Percentiles rank a stretch among this genome's conserved stretches.
Evolutionary conservation across 371 early-diverging fungal species (phyloP).

Genomic region (Rhizomucor pusillus): DNA sequence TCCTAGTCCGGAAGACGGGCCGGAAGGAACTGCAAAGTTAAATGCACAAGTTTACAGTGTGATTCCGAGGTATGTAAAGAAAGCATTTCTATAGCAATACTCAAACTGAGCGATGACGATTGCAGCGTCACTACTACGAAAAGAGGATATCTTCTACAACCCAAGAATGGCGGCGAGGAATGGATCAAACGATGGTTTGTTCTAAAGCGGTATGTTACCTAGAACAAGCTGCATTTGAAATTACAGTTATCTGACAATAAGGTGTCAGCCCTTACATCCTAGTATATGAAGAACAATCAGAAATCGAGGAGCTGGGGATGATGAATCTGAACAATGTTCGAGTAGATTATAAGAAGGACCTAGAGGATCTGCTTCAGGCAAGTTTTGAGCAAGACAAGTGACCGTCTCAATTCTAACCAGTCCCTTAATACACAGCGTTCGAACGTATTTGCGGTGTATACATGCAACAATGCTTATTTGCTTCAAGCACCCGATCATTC

Average conservation of each 20-base stretch:
- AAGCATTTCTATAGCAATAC: no score
- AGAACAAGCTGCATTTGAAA: slow-evolving; percentile 11
- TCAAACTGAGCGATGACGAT: slow-evolving; percentile 26
- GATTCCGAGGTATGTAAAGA: slow-evolving; percentile 48
- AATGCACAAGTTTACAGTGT: slow-evolving; percentile 12
- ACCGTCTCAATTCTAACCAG: not conserved
- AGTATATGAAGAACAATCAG: slow-evolving; percentile 62
- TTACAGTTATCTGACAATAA: no score
- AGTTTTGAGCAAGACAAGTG: not conserved
- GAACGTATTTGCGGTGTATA: slow-evolving; percentile 76
- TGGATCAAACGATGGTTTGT: slow-evolving; percentile 87
- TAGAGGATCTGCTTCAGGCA: slow-evolving; percentile 47
- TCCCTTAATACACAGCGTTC: slow-evolving; percentile 34
- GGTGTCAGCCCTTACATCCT: slow-evolving; percentile 70
- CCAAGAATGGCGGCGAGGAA: slow-evolving; percentile 55
- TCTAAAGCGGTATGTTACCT: slow-evolving; percentile 62
- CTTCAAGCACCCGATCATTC: slow-evolving; percentile 64
- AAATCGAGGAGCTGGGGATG: slow-evolving; percentile 66
- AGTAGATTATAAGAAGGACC: slow-evolving; percentile 61
- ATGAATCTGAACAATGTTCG: slow-evolving; percentile 69
- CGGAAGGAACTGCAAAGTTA: slow-evolving; percentile 1
- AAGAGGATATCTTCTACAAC: slow-evolving; percentile 60
- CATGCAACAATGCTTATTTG: slow-evolving; percentile 70
- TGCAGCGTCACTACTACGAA: slow-evolving; percentile 23
- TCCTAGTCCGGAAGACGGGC: slow-evolving; percentile 2